A percentile compares a stretch with the other conserved stretches of the same genome.
phyloP scores from a whole-genome alignment of 768 basidiomycete species.

The Hygrophorus pudorinus region DNA sequence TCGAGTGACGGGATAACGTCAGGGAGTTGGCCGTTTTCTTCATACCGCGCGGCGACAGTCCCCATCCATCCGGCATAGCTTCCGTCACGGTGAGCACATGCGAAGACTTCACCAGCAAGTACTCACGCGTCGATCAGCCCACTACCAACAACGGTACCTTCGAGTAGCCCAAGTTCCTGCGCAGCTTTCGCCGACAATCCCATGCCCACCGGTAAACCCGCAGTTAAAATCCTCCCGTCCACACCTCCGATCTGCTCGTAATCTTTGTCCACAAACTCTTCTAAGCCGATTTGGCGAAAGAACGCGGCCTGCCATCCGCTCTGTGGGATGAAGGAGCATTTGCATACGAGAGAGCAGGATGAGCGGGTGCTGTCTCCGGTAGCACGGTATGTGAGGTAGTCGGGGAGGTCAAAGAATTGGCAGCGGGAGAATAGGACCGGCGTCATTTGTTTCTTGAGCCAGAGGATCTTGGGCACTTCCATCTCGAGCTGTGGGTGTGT shows the following conservation, averaged over 20 bases:
- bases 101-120: conserved; percentile 1
- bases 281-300: conserved; percentile 77
- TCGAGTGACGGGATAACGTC: conserved; percentile 48
- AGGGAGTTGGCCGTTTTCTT: conserved; percentile 41
- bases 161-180: conserved; percentile 70
- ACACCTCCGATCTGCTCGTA: conserved; percentile 70
- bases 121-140: conserved; percentile 90
- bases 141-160: conserved; percentile 89
- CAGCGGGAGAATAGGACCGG: conserved; percentile 57
- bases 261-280: conserved; percentile 52
- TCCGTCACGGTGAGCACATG: background rate
- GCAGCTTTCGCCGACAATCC: conserved; percentile 78
- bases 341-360: conserved; percentile 91
- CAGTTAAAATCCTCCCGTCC: conserved; percentile 59
- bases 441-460: conserved; percentile 88
- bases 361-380: conserved; percentile 71
- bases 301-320: conserved; percentile 86
- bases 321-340: conserved; percentile 85
- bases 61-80: conserved; percentile 97
- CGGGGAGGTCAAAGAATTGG: conserved; percentile 89
- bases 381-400: conserved; percentile 89
- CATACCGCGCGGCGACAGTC: conserved; percentile 76
- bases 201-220: conserved; percentile 75
- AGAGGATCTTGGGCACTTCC: conserved; percentile 96
- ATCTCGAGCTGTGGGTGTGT: conserved; percentile 67